phyloP scores from a whole-genome alignment of 192 early-diverging fungal species.

The Funneliformis geosporum region DNA sequence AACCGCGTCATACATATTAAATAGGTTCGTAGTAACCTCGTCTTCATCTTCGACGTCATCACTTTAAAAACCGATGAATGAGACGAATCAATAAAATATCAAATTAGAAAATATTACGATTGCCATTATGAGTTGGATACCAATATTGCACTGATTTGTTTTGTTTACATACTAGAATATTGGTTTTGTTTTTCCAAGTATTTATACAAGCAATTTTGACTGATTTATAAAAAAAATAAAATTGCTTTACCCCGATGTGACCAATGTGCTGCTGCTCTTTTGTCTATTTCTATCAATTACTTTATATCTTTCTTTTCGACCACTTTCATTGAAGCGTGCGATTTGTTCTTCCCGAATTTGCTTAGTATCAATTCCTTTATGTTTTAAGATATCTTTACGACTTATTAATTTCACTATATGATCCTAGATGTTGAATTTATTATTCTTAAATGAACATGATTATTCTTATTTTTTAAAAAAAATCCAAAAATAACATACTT shows the following conservation, averaged over 20 bases:
- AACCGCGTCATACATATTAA: constrained; percentile 70
- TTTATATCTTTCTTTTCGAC: constrained; percentile 48
- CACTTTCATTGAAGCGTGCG: constrained; percentile 33
- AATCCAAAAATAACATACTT: constrained; percentile 34
- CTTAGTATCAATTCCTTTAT: neutral
- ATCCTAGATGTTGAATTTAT: constrained; percentile 24
- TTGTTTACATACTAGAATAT: no score
- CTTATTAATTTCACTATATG: constrained; percentile 36
- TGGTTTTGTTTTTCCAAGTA: no score
- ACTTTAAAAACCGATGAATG: neutral
- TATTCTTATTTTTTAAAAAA: neutral
- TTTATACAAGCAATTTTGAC: no score
- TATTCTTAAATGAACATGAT: neutral
- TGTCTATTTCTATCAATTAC: constrained; percentile 50
- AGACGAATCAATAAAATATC: neutral
- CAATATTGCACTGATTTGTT: no score
- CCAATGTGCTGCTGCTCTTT: neutral
- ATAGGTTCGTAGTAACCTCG: constrained; percentile 43
- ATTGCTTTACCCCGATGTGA: neutral
- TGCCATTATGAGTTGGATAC: no score
- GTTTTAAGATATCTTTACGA: constrained; percentile 1
- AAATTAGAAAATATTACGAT: no score
- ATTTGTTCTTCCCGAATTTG: constrained; percentile 21
- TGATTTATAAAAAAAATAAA: no score
- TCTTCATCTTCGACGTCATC: constrained; percentile 40